Base-by-base conservation (phyloP, 176 grass and related monocot genomes). In the Miscanthus lutarioriparius region DNA sequence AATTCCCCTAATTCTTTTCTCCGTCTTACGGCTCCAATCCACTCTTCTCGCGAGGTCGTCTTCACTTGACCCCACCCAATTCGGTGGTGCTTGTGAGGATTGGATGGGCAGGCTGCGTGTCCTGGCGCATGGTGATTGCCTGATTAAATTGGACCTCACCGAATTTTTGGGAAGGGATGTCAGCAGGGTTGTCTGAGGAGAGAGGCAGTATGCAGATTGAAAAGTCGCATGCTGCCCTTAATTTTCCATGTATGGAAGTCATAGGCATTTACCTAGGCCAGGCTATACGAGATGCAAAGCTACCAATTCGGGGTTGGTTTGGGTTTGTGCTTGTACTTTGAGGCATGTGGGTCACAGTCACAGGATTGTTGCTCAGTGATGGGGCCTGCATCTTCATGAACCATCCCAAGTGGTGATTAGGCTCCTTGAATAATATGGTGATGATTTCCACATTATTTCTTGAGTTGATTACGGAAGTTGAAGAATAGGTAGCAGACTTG, bases 281-380 rank as follows among this genome's bases (percentile, higher is more conserved):
- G 64, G 64, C 54, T 26, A 81, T 82, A 47, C 23, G 35, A 58
- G 67, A 16, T 8, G 27, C 37, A 61, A 86, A 30, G n/a, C 79
- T 90, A 49, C 49, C 79, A 83, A 39, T 78, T 86, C n/a, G 8
- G 88, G 67, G 14, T 26, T 58, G 26, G 45, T 43, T 23, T 85
- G 63, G 38, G 30, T 40, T 20, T 65, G 11, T 72, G 53, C 32
- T 54, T n/a, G 37, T 78, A 73, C 66, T 73, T 45, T 77, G 40
- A 77, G 71, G 16, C 63, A 62, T 86, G 56, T 82, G 51, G 76
- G 23, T 62, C 58, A 58, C 53, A 58, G 78, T 51, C 64, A 54
- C 65, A 25, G 30, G 44, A 47, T 40, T 45, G 19, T 72, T 78
- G 43, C 16, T 70, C 45, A 78, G 54, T 78, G 27, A 82, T 67